Conservation (phyloP, 179 eudicot species). For the Dionaea muscipula region DNA sequence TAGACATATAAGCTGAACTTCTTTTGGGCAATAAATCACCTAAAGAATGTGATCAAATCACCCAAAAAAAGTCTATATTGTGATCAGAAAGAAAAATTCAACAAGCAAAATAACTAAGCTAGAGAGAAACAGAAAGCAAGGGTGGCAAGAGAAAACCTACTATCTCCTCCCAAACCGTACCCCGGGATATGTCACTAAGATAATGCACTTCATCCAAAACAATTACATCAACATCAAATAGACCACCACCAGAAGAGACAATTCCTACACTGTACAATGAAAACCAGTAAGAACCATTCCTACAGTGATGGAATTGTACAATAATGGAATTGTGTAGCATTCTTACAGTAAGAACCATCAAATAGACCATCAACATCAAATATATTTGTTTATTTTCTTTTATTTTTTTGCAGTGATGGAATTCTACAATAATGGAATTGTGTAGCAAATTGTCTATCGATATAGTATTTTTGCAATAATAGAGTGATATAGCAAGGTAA, state of each 20-base stretch:
- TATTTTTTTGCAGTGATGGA: too few species aligned
- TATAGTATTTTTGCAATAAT: too few species aligned
- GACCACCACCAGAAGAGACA: slow-evolving; percentile 64
- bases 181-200: slow-evolving; percentile 89
- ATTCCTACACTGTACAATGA: slow-evolving; percentile 64
- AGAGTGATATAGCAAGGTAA: too few species aligned
- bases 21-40: slow-evolving; percentile 97
- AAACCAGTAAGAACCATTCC: background rate
- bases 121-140: slow-evolving; percentile 8
- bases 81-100: background rate
- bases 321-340: too few species aligned
- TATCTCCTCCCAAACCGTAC: slow-evolving; percentile 99
- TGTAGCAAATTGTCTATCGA: too few species aligned
- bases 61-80: background rate
- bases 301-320: too few species aligned
- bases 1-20: slow-evolving; percentile 92
- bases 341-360: too few species aligned
- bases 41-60: slow-evolving; percentile 11
- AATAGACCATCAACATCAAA: too few species aligned
- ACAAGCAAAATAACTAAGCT: slow-evolving; percentile 2
- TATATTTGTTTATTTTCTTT: too few species aligned
- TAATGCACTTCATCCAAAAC: slow-evolving; percentile 99
- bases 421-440: too few species aligned
- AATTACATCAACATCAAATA: slow-evolving; percentile 77
- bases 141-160: slow-evolving; percentile 34